Evolutionary conservation across 495 filamentous ascomycete species (phyloP), one percentile per base, ranked within the genome.

Genomic region (Aspergillus cavernicola): DNA sequence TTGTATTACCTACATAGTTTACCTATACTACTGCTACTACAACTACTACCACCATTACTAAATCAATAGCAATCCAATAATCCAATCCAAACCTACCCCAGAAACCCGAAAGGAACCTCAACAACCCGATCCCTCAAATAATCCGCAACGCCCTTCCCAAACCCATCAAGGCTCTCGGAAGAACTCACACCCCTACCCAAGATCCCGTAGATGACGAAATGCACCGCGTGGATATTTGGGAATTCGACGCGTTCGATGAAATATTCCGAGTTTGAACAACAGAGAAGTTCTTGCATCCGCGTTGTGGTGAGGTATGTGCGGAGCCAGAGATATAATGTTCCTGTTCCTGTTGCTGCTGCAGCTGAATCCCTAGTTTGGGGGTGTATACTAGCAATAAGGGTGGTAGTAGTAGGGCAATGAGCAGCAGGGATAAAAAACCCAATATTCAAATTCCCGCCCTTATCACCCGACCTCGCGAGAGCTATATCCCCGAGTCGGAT

Each of bases 121-220:
- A 80, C 75, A 49, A 71, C 23, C 41, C 64, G 67, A 53, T 66
- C 64, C 16, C 79, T 63, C 1, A 81, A 29, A 58, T 68, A 80
- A 59, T 81, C 78, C 11, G 66, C 74, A 38, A 79, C 71, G 1
- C 76, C 75, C 61, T 82, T 82, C 1, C 74, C 78, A 42, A 81
- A 64, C 13, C 73, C 68, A 61, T 81, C 78, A 29, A 75, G 49
- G 6, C 64, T 66, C 18, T 63, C 68, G 0, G 71, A 72, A 50
- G 73, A 78, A 33, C 66, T 74, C 0, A 80, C 77, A 4, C 78
- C 79, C 9, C 77, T 52, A 4, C 74, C 79, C 20, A 82, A 58
- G 50, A 75, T 62, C n/a, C 74, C 74, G 48, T 76, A 73, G 4
- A 81, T 57, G 9, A 81, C 67, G 60, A 79, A 80, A 57, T 81